These are phyloP conservation scores for Fusarium verrucosum DNA, from an alignment of 2,329 filamentous ascomycete genomes.

Conservation along the genomic window DNA sequence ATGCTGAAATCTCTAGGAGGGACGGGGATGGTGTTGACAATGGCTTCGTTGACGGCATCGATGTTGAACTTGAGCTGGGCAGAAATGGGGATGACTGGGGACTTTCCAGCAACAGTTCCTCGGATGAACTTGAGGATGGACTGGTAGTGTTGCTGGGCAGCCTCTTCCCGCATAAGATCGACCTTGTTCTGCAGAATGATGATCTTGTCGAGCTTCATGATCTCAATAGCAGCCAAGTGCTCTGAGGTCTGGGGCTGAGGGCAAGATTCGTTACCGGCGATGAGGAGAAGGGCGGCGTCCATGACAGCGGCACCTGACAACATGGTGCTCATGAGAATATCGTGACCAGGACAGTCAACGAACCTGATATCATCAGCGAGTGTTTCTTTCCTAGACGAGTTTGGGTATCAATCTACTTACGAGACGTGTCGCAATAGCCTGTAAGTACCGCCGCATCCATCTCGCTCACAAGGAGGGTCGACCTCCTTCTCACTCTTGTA, in stretches of 20 bases:
- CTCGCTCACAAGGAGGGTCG: slow-evolving; percentile 92
- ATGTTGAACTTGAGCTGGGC: slow-evolving; percentile 99
- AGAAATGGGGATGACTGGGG: slow-evolving; percentile 95
- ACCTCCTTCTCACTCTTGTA: slow-evolving; percentile 99
- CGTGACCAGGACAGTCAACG: slow-evolving; percentile 98
- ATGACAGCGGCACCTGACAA: slow-evolving; percentile 99
- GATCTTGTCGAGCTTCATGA: slow-evolving; percentile 99
- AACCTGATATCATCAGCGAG: slow-evolving; percentile 67
- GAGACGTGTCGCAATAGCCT: slow-evolving; percentile 90
- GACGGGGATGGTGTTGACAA: slow-evolving; percentile 94
- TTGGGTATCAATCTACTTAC: slow-evolving; percentile 64
- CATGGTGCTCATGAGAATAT: slow-evolving; percentile 99
- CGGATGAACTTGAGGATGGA: slow-evolving; percentile 99
- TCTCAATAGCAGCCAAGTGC: slow-evolving; percentile 98
- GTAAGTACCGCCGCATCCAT: slow-evolving; percentile 89
- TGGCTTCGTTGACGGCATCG: slow-evolving; percentile 94
- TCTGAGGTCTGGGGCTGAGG: slow-evolving; percentile 98
- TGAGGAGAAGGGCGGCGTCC: slow-evolving; percentile 95
- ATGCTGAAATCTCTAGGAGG: slow-evolving; percentile 89
- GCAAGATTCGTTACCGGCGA: slow-evolving; percentile 98
- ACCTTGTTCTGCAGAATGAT: slow-evolving; percentile 99
- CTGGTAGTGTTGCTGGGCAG: slow-evolving; percentile 91
- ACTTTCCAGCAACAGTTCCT: slow-evolving; percentile 93
- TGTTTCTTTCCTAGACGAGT: background rate
- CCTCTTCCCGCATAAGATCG: slow-evolving; percentile 96